These are phyloP conservation scores for Tetraselmis chui DNA, from an alignment of 139 green algal species.

Conservation along the genomic window DNA sequence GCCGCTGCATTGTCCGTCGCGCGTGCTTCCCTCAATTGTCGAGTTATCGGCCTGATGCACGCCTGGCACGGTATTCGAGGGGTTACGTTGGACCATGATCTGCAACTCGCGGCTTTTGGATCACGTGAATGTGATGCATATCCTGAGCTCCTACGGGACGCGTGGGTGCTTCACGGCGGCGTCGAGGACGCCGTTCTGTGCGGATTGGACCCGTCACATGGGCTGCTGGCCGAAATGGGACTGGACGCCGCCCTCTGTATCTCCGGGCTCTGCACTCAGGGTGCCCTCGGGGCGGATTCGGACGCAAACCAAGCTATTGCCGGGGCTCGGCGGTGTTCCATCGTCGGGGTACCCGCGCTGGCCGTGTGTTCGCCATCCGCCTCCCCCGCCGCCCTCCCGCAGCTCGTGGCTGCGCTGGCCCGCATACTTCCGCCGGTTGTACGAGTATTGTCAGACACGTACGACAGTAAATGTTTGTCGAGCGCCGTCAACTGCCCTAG, in stretches of 20 bases:
- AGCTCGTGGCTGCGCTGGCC: background rate
- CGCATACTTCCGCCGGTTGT: background rate
- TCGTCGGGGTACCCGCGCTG: background rate
- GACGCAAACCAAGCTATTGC: background rate
- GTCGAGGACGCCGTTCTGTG: background rate
- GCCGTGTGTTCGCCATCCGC: background rate
- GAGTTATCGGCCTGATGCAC: background rate
- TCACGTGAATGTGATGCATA: background rate
- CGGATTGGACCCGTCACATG: background rate
- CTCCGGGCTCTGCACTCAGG: background rate
- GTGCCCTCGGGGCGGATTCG: background rate
- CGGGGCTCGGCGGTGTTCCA: background rate
- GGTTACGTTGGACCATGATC: background rate
- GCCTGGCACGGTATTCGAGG: background rate
- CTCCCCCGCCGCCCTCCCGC: background rate
- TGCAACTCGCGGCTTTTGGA: background rate
- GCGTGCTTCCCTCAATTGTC: background rate
- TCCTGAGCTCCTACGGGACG: background rate
- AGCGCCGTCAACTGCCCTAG: conserved; percentile 11
- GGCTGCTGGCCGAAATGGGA: background rate
- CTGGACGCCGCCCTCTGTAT: background rate
- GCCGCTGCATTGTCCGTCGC: background rate
- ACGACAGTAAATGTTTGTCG: background rate
- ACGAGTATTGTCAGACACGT: background rate
- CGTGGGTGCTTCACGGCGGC: background rate